These are phyloP conservation scores for Sophora flavescens DNA, from an alignment of 306 rosid species.

Conservation along the genomic window DNA sequence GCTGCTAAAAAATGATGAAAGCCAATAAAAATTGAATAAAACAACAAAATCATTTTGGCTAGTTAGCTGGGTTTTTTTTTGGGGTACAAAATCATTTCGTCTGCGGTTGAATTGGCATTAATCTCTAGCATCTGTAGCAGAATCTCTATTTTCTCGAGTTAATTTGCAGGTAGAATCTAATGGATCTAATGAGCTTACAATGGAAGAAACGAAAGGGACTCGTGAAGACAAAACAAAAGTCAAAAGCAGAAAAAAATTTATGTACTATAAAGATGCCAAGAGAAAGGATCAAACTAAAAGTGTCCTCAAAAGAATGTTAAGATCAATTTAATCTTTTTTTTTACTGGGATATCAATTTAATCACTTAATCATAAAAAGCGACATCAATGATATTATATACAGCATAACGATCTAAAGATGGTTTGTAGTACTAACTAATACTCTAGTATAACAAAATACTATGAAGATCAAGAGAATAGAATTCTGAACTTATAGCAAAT, in stretches of 20 bases:
- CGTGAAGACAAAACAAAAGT: neutral
- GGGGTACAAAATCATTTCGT: too few relatives aligned
- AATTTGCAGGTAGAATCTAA: neutral
- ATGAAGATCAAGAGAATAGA: neutral
- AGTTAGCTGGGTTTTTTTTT: too few relatives aligned
- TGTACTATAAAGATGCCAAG: neutral
- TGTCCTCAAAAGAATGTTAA: neutral
- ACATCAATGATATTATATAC: neutral
- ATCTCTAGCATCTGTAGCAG: too few relatives aligned
- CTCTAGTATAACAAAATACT: neutral
- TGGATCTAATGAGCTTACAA: neutral
- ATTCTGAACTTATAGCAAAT: neutral
- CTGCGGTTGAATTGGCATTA: too few relatives aligned
- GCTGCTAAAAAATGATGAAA: too few relatives aligned
- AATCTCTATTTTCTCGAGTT: too few relatives aligned
- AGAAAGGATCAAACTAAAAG: neutral
- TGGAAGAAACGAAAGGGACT: neutral
- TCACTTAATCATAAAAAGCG: neutral
- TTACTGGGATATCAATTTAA: too few relatives aligned
- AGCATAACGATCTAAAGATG: neutral
- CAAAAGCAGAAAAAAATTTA: too few relatives aligned
- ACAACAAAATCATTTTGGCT: too few relatives aligned
- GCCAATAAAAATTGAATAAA: too few relatives aligned
- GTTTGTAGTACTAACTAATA: neutral
- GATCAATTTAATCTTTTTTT: neutral